Evolutionary conservation across 441 rosid species (phyloP).

Genomic region (Omphalea diandra): DNA sequence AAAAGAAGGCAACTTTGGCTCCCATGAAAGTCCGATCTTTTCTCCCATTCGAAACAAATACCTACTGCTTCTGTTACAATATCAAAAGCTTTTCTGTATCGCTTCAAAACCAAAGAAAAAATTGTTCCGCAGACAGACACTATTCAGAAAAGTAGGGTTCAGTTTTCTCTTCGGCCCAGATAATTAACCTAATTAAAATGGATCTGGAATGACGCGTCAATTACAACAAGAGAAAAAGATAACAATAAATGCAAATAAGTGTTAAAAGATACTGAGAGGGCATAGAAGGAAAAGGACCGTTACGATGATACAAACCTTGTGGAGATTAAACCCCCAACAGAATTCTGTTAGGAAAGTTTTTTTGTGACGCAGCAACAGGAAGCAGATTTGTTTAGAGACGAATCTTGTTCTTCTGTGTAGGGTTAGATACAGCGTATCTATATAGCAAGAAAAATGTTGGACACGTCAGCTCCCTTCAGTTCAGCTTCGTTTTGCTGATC

Average conservation of each 20-base stretch:
- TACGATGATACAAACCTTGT: neutral
- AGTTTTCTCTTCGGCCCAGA: neutral
- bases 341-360: neutral
- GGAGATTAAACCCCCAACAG: neutral
- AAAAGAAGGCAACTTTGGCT: slow-evolving; percentile 65
- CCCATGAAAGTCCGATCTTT: slow-evolving; percentile 72
- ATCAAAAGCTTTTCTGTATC: too few relatives aligned
- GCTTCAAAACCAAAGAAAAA: too few relatives aligned
- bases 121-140: too few relatives aligned
- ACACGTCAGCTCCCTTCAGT: neutral
- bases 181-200: neutral
- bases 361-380: neutral
- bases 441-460: neutral
- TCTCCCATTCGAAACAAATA: slow-evolving; percentile 37
- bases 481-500: neutral
- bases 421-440: neutral
- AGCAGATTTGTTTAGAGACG: neutral
- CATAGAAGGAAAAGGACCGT: too few relatives aligned
- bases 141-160: too few relatives aligned
- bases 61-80: too few relatives aligned
- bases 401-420: too few relatives aligned
- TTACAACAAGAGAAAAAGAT: neutral
- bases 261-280: too few relatives aligned
- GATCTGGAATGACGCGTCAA: neutral
- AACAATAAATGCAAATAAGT: too few relatives aligned